A percentile compares a stretch with the other conserved stretches of the same genome.
phyloP scores from a whole-genome alignment of 768 basidiomycete genomes.

The Mrakia hoshinonis region DNA sequence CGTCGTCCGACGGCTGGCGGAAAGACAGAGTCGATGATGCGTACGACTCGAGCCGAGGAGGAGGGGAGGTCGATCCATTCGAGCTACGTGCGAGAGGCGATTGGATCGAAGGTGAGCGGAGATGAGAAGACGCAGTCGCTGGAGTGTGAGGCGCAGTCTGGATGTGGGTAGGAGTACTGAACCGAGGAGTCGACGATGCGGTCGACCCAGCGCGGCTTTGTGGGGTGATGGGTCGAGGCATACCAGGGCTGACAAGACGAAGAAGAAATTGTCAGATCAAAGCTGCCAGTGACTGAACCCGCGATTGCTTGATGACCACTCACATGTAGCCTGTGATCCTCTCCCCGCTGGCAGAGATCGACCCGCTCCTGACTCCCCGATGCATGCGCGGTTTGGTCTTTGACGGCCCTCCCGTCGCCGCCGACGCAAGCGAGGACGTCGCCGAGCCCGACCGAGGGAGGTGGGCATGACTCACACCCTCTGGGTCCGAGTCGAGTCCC shows the following conservation, averaged over 20 bases:
- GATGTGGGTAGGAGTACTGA: neutral
- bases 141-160: neutral
- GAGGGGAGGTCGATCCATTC: neutral
- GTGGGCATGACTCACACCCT: too few species aligned
- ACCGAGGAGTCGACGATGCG: neutral
- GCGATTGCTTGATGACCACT: too few species aligned
- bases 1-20: neutral
- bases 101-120: neutral
- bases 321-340: constrained; percentile 9
- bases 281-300: too few species aligned
- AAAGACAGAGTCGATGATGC: neutral
- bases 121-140: neutral
- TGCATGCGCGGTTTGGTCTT: neutral
- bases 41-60: neutral
- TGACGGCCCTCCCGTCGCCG: neutral
- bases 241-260: neutral
- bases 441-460: neutral
- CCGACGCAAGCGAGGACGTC: neutral
- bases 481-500: too few species aligned
- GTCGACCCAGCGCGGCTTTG: neutral
- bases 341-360: constrained; percentile 2
- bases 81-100: neutral
- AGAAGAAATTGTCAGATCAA: neutral
- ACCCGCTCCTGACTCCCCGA: constrained; percentile 6
- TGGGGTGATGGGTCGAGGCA: constrained; percentile 23